A percentile compares a stretch with the other conserved stretches of the same genome.
phyloP scores from a whole-genome alignment of 495 filamentous ascomycete genomes.

The Cudoniella acicularis region DNA sequence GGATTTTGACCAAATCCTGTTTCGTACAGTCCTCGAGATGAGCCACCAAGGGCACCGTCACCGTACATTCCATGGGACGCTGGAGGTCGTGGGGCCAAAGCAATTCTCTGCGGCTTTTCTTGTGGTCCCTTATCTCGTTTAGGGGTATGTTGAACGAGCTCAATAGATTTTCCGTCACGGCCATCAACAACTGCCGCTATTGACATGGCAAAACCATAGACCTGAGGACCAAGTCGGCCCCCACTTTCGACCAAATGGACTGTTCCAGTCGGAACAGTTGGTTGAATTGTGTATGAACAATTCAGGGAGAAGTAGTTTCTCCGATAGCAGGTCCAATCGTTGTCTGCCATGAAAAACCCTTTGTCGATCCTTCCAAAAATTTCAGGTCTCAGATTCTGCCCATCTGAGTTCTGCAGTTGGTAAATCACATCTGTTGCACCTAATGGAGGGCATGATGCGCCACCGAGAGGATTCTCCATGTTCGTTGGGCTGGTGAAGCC shows the following conservation, averaged over 20 bases:
- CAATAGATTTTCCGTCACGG: slow-evolving; percentile 71
- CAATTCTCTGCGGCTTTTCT: slow-evolving; percentile 66
- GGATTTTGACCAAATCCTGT: slow-evolving; percentile 29
- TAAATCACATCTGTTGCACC: slow-evolving; percentile 53
- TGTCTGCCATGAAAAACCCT: slow-evolving; percentile 82
- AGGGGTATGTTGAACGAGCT: slow-evolving; percentile 90
- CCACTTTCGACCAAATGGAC: slow-evolving; percentile 19
- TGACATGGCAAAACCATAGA: slow-evolving; percentile 72
- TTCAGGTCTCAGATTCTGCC: slow-evolving; percentile 60
- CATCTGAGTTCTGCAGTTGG: slow-evolving; percentile 55
- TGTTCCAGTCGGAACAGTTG: slow-evolving; percentile 28
- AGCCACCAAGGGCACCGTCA: slow-evolving; percentile 8
- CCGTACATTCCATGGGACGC: slow-evolving; percentile 31
- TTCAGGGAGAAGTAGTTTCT: slow-evolving; percentile 91
- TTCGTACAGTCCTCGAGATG: slow-evolving; percentile 32
- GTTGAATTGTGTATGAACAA: slow-evolving; percentile 72
- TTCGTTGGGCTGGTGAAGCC: slow-evolving; percentile 36
- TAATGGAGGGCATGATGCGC: slow-evolving; percentile 53
- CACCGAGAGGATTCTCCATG: slow-evolving; percentile 25
- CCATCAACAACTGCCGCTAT: slow-evolving; percentile 86
- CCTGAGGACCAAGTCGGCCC: slow-evolving; percentile 37
- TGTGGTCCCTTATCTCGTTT: slow-evolving; percentile 93
- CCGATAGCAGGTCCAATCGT: slow-evolving; percentile 94
- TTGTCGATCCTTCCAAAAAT: slow-evolving; percentile 88
- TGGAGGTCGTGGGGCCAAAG: slow-evolving; percentile 63